phyloP scores from a whole-genome alignment of 2,329 filamentous ascomycete genomes.

The Rosellinia necatrix region DNA sequence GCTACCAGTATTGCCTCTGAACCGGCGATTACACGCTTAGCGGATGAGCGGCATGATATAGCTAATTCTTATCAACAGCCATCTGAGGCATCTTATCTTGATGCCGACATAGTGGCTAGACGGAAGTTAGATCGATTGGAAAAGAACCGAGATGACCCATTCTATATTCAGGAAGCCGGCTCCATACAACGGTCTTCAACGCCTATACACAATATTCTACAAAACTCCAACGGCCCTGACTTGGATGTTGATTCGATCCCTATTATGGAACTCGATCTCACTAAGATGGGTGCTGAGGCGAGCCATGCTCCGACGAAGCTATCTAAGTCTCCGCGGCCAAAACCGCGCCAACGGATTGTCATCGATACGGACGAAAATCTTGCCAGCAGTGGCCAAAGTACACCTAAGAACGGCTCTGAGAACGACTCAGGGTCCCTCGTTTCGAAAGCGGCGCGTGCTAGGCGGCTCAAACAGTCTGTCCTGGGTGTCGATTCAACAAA shows the following conservation, averaged over 20 bases:
- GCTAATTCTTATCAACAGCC: slow-evolving; percentile 63
- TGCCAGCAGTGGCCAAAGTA: slow-evolving; percentile 54
- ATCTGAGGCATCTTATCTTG: slow-evolving; percentile 67
- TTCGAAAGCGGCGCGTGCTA: slow-evolving; percentile 52
- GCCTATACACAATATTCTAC: slow-evolving; percentile 77
- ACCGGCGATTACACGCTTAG: slow-evolving; percentile 60
- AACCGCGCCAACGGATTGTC: slow-evolving; percentile 64
- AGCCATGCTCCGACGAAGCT: slow-evolving; percentile 39
- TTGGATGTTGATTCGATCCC: slow-evolving; percentile 94
- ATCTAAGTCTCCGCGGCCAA: slow-evolving; percentile 40
- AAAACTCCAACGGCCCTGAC: slow-evolving; percentile 73
- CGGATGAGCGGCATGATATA: slow-evolving; percentile 51
- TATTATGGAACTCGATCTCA: slow-evolving; percentile 88
- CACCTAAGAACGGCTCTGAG: slow-evolving; percentile 59
- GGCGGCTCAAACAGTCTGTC: slow-evolving; percentile 64
- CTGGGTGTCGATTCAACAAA: slow-evolving; percentile 88
- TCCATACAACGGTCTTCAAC: slow-evolving; percentile 68
- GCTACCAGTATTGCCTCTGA: slow-evolving; percentile 58
- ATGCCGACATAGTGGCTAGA: slow-evolving; percentile 73
- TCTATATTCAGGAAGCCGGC: slow-evolving; percentile 74
- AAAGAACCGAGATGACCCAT: slow-evolving; percentile 89
- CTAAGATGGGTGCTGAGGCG: slow-evolving; percentile 50
- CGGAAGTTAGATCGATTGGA: slow-evolving; percentile 78
- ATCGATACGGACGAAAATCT: slow-evolving; percentile 77
- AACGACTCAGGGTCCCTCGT: slow-evolving; percentile 51